Evolutionary conservation across 352 stramenopile species (phyloP).

Genomic region (Peronosclerospora sorghi): DNA sequence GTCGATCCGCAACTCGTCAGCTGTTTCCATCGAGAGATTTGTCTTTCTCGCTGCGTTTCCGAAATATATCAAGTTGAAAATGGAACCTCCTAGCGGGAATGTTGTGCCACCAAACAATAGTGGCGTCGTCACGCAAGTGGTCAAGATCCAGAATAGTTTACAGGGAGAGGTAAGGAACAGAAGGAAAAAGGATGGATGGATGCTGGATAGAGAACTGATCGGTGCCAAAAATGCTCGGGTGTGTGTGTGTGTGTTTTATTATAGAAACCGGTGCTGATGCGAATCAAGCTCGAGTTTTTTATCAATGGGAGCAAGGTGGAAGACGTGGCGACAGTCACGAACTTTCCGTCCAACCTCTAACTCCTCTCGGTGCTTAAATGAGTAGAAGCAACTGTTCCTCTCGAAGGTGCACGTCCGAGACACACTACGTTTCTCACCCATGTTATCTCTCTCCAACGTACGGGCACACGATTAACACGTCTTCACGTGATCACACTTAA

Average conservation of each 20-base stretch:
- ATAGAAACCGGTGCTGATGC: conserved; percentile 83
- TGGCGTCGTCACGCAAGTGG: conserved; percentile 87
- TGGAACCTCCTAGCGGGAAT: conserved; percentile 91
- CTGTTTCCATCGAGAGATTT: conserved; percentile 85
- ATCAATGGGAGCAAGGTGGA: conserved; percentile 79
- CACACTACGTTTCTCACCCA: too few relatives aligned
- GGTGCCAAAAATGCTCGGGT: too few relatives aligned
- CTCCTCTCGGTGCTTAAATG: conserved; percentile 3
- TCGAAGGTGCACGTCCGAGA: too few relatives aligned
- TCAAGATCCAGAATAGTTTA: conserved; percentile 94
- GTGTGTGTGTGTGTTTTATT: too few relatives aligned
- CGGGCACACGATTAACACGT: too few relatives aligned
- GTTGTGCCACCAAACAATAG: conserved; percentile 78
- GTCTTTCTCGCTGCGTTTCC: conserved; percentile 93
- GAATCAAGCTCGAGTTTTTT: conserved; percentile 75
- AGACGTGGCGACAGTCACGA: conserved; percentile 73
- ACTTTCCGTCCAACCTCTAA: conserved; percentile 67
- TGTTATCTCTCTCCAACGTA: too few relatives aligned
- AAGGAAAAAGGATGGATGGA: not conserved
- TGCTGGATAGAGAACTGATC: too few relatives aligned
- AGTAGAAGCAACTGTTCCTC: too few relatives aligned
- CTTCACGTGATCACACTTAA: too few relatives aligned
- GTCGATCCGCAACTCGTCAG: conserved; percentile 88
- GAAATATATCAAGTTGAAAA: conserved; percentile 97
- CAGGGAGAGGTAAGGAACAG: conserved; percentile 69